phyloP scores from a whole-genome alignment of 345 rosid genomes.

The Passiflora organensis region DNA sequence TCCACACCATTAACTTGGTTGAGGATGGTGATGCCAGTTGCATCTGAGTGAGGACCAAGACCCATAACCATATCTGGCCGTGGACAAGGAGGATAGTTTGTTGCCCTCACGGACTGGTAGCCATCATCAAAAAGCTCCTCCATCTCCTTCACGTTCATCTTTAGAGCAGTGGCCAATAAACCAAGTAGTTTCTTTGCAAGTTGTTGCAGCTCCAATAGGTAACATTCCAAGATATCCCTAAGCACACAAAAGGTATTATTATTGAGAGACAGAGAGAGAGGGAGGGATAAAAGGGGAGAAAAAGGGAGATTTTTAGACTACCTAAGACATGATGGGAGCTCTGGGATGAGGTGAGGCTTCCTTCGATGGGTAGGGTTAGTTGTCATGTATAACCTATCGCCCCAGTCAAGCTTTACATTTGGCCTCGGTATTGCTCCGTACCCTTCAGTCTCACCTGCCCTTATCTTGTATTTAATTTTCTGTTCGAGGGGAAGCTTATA shows the following conservation, averaged over 20 bases:
- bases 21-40: conserved; percentile 19
- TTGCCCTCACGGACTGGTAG: conserved; percentile 28
- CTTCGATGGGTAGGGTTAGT: conserved; percentile 23
- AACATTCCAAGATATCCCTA: conserved; percentile 28
- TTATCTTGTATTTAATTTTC: conserved; percentile 25
- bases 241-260: not conserved
- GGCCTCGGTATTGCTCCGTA: conserved; percentile 4
- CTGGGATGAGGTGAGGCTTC: conserved; percentile 34
- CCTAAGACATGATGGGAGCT: conserved; percentile 39
- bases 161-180: conserved; percentile 18
- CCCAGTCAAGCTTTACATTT: conserved; percentile 19
- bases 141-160: conserved; percentile 17
- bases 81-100: conserved; percentile 24
- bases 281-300: not conserved
- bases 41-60: conserved; percentile 19
- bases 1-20: conserved; percentile 23
- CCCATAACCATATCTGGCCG: conserved; percentile 15
- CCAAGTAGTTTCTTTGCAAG: conserved; percentile 26
- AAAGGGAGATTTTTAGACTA: not conserved
- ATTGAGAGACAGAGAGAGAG: not conserved
- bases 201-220: conserved; percentile 21
- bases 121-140: conserved; percentile 36
- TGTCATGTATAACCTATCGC: conserved; percentile 20
- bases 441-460: conserved; percentile 25
- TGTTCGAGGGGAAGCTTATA: conserved; percentile 31